A percentile compares a stretch with the other conserved stretches of the same genome.
phyloP scores from a whole-genome alignment of 805 yeast genomes.

The Pichia deserticola region DNA sequence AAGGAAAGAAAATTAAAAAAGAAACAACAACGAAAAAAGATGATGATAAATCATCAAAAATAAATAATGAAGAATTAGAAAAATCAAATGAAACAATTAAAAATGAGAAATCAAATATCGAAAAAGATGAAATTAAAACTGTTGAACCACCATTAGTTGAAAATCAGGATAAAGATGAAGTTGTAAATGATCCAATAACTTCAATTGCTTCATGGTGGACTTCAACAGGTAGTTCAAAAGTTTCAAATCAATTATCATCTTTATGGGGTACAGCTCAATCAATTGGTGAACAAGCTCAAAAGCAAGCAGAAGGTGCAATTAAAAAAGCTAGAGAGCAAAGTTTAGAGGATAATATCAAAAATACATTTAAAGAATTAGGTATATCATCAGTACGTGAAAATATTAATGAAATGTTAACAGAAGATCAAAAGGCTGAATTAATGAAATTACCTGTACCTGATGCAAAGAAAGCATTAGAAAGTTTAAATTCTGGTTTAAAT shows the following conservation, averaged over 20 bases:
- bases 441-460: slow-evolving; percentile 23
- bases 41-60: not conserved
- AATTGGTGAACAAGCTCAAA: slow-evolving; percentile 35
- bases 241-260: slow-evolving; percentile 52
- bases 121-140: not conserved
- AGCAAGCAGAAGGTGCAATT: slow-evolving; percentile 42
- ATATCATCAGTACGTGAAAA: slow-evolving; percentile 31
- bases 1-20: slow-evolving; percentile 23
- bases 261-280: slow-evolving; percentile 57
- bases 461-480: slow-evolving; percentile 28
- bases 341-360: slow-evolving; percentile 26
- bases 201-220: slow-evolving; percentile 71
- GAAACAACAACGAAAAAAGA: not conserved
- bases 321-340: slow-evolving; percentile 38
- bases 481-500: slow-evolving; percentile 30
- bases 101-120: not conserved
- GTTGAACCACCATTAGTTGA: not conserved
- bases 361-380: slow-evolving; percentile 35
- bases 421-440: slow-evolving; percentile 23
- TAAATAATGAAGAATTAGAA: not conserved
- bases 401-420: slow-evolving; percentile 27
- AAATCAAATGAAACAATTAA: not conserved
- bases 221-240: slow-evolving; percentile 55
- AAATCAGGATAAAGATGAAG: slow-evolving; percentile 3
- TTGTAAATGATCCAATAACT: slow-evolving; percentile 49